Percentiles rank a stretch among this genome's conserved stretches.
These are phyloP conservation scores for Diutina mesorugosa DNA, from an alignment of 1,139 yeast species.

Conservation along the genomic window DNA sequence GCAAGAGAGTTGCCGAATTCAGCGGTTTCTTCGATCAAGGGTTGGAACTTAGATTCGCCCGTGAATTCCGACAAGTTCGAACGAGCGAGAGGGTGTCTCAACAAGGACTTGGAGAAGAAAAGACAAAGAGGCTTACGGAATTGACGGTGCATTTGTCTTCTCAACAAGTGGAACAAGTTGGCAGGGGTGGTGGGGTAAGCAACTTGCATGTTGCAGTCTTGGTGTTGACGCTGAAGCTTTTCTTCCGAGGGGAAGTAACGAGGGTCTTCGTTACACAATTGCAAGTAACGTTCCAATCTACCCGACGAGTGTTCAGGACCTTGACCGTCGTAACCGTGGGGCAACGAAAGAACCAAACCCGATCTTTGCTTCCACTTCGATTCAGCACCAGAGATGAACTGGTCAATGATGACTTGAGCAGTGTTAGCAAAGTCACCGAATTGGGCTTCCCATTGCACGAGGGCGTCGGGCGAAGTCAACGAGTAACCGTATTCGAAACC, in stretches of 20 bases:
- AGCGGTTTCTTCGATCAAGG: slow-evolving; percentile 79
- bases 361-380: slow-evolving; percentile 98
- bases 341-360: slow-evolving; percentile 87
- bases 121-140: slow-evolving; percentile 90
- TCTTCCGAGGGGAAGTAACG: slow-evolving; percentile 84
- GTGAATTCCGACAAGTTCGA: slow-evolving; percentile 75
- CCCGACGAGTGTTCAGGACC: slow-evolving; percentile 99
- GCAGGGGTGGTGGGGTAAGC: slow-evolving; percentile 99
- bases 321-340: slow-evolving; percentile 99
- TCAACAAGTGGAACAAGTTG: slow-evolving; percentile 86
- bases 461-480: slow-evolving; percentile 90
- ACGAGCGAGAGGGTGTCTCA: slow-evolving; percentile 97
- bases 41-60: slow-evolving; percentile 84
- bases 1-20: slow-evolving; percentile 70
- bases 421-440: slow-evolving; percentile 99
- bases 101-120: slow-evolving; percentile 85
- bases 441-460: slow-evolving; percentile 99
- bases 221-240: slow-evolving; percentile 93
- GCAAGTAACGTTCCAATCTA: slow-evolving; percentile 93
- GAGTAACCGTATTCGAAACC: slow-evolving; percentile 99
- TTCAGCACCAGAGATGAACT: slow-evolving; percentile 94
- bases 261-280: slow-evolving; percentile 91
- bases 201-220: slow-evolving; percentile 95
- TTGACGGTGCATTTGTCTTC: slow-evolving; percentile 99
- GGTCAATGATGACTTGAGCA: slow-evolving; percentile 95